phyloP scores from a whole-genome alignment of 1,284 basidiomycete genomes.

The Microbotryum lychnidis-dioicae region DNA sequence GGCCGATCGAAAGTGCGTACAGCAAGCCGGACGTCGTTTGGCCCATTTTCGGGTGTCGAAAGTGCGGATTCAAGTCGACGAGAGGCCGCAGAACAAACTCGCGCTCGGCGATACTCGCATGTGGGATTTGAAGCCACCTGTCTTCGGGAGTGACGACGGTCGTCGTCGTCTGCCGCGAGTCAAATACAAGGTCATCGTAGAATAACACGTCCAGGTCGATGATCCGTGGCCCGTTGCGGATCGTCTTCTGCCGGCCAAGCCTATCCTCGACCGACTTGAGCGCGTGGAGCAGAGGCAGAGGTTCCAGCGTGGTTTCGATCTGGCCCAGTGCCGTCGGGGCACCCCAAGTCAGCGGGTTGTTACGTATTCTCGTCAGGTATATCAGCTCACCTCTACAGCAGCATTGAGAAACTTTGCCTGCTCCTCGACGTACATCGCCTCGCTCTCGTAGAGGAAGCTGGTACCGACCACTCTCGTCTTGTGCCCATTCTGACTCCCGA shows the following conservation, averaged over 20 bases:
- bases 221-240: constrained; percentile 77
- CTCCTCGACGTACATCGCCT: constrained; percentile 90
- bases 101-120: constrained; percentile 69
- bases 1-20: constrained; percentile 18
- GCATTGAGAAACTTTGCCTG: constrained; percentile 88
- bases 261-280: constrained; percentile 66
- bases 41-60: constrained; percentile 54
- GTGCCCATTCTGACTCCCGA: constrained; percentile 31
- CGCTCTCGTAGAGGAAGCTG: constrained; percentile 86
- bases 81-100: constrained; percentile 88
- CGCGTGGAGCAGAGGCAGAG: constrained; percentile 55
- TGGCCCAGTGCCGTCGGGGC: constrained; percentile 36
- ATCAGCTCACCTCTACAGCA: constrained; percentile 62
- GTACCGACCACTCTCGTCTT: constrained; percentile 57
- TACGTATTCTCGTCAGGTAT: constrained; percentile 10
- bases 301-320: constrained; percentile 64
- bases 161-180: constrained; percentile 48
- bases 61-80: constrained; percentile 70
- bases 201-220: constrained; percentile 86
- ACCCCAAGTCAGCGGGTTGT: background rate
- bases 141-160: constrained; percentile 39
- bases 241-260: constrained; percentile 73
- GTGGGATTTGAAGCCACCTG: constrained; percentile 70
- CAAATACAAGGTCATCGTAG: constrained; percentile 59
- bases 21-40: constrained; percentile 50